Base-by-base conservation (phyloP, 2,329 filamentous ascomycete genomes). In the Colletotrichum graminicola region DNA sequence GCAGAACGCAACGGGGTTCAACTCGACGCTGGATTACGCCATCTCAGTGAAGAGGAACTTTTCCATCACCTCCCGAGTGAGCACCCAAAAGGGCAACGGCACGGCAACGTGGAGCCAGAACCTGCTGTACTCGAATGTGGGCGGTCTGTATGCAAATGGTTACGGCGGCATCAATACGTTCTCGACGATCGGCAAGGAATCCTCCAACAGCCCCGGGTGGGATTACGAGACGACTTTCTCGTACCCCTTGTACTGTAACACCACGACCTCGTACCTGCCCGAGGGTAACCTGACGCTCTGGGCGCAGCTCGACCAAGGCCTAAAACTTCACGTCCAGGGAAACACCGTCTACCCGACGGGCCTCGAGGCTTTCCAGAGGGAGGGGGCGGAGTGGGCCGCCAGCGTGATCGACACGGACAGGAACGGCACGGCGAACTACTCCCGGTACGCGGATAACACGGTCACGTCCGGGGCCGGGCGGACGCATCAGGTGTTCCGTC, bases 201-300 rank as follows among this genome's bases (percentile, higher is more conserved):
- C 45, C 10, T 73, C 77, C 2, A 5, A 45, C 36, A 10, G 71
- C 36, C 18, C 66, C 54, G 14, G 49, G 21, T 16, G 23, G 41
- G 45, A 34, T 21, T 85, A 85, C 77, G 72, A 75, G 36, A 74
- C 77, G 6, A 76, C 75, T 5, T 92, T 90, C 76, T 79, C 79
- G 14, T 94, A 92, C 75, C 91, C 91, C 0, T 78, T 93, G 0
- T 85, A 82, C 75, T 75, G 88, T 88, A 62, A 88, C 75, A 87
- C 85, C 21, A 85, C 85, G 1, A 86, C 86, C 61, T 76, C 78
- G 12, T 76, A 81, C 10, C 77, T 84, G 26, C 66, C 82, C 3
- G 77, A 82, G 32, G 83, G 83, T 12, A 84, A 86, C 73, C 79
- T 86, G 61, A 83, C 82, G 18, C 79, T 89, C 62, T 81, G 76